Base-by-base conservation (phyloP, 768 basidiomycete species). In the Hypsizygus marmoreus region DNA sequence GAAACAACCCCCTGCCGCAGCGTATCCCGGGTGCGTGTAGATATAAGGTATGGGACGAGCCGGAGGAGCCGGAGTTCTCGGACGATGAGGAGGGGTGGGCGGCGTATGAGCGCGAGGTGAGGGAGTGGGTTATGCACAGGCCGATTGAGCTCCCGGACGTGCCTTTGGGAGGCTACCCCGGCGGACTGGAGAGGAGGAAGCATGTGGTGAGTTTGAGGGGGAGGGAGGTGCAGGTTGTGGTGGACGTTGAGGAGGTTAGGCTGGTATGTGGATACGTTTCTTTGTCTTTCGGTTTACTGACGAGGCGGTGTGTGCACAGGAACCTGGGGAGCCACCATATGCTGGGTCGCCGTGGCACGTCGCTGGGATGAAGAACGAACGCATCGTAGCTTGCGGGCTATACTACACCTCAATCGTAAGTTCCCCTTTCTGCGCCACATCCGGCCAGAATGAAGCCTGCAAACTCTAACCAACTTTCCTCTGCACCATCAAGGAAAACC, bases 301-400 rank as follows among this genome's bases (percentile, higher is more conserved):
- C 55, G n/a, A n/a, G n/a, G n/a, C n/a, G n/a, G 23, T 23, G 13
- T 32, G 39, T 14, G 45, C 28, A 8, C 34, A 67, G 69, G 52
- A 60, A 43, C 71, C 73, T 9, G 63, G 62, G 14, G 61, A 58
- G 5, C 63, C 68, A 6, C 39, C 40, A 7, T 72, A 66, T 55
- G 44, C 55, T 4, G 73, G 67, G 1, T 61, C 66, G 9, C 58
- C 57, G 11, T 81, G 78, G 77, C 74, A 73, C 35, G 76, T 77
- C 13, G 74, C 75, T 56, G 78, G 79, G 26, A 78, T 79, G 76
- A 58, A 67, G 45, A 76, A 75, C 43, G 79, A 81, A 51, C 64
- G 72, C 5, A 73, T 81, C 31, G 72, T 72, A 0, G 77, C 77
- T 1, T 75, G 69, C 46, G 72, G 69, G 1, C 60, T 74, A 10